phyloP scores from a whole-genome alignment of 2,329 filamentous ascomycete genomes.

The Botryosphaeria agaves region DNA sequence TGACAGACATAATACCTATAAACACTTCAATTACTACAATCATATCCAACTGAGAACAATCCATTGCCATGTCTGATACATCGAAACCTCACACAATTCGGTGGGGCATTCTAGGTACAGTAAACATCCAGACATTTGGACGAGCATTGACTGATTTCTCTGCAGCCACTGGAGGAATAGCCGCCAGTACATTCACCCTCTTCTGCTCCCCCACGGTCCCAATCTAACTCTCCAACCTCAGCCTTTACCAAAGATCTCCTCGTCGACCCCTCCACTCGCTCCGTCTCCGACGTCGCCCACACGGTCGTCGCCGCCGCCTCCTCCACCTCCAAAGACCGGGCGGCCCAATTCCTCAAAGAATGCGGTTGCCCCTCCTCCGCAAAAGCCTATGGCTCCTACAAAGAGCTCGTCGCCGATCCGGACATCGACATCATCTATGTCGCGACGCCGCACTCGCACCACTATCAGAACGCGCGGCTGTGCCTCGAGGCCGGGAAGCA shows the following conservation, averaged over 20 bases:
- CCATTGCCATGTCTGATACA: no score
- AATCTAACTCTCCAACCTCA: no score
- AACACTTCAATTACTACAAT: no score
- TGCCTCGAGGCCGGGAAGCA: slow-evolving; percentile 70
- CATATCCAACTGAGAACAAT: no score
- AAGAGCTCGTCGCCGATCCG: slow-evolving; percentile 60
- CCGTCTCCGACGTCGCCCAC: slow-evolving; percentile 56
- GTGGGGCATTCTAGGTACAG: no score
- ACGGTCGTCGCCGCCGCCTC: slow-evolving; percentile 66
- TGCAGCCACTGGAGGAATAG: no score
- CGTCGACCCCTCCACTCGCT: slow-evolving; percentile 50
- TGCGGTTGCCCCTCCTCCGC: slow-evolving; percentile 51
- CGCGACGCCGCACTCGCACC: slow-evolving; percentile 79
- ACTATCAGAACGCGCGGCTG: slow-evolving; percentile 84
- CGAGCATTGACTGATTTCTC: no score
- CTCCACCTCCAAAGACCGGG: slow-evolving; percentile 52
- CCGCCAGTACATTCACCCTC: no score
- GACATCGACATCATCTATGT: slow-evolving; percentile 78
- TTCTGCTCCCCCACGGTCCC: no score
- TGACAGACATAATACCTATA: no score
- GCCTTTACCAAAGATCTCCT: slow-evolving; percentile 61
- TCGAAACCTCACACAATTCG: no score
- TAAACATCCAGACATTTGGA: no score
- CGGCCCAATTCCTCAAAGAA: slow-evolving; percentile 54
- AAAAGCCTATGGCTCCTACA: slow-evolving; percentile 63